These are phyloP conservation scores for Paramecium caudatum DNA, from an alignment of 73 alveolate species.

Conservation along the genomic window DNA sequence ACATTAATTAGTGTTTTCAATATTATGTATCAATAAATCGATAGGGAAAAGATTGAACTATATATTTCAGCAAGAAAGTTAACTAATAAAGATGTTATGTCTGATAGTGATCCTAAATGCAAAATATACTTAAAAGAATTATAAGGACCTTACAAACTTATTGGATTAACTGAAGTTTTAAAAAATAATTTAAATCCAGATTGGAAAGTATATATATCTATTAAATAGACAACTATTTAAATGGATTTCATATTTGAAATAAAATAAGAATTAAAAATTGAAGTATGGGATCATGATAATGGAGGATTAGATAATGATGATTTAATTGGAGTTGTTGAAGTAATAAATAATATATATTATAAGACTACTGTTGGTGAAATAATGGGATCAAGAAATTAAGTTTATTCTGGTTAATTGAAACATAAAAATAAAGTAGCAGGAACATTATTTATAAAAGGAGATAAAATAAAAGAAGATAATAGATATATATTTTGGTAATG, in stretches of 20 bases:
- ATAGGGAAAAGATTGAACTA: conserved; percentile 81
- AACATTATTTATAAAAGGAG: conserved; percentile 79
- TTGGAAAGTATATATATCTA: conserved; percentile 52
- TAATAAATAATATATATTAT: not conserved
- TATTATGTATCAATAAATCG: conserved; percentile 24
- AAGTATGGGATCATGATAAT: conserved; percentile 82
- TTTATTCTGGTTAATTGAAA: conserved; percentile 75
- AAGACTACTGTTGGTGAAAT: conserved; percentile 86
- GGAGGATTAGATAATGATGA: conserved; percentile 76
- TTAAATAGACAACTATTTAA: conserved; percentile 64
- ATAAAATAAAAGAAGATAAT: conserved; percentile 73
- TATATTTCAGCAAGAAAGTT: conserved; percentile 80
- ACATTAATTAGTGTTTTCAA: conserved; percentile 20
- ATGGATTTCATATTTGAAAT: conserved; percentile 90
- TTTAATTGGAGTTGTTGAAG: conserved; percentile 79
- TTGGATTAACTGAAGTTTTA: conserved; percentile 82
- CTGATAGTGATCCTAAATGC: conserved; percentile 86
- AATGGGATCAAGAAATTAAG: conserved; percentile 81
- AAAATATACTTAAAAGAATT: conserved; percentile 23
- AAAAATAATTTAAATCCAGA: conserved; percentile 87
- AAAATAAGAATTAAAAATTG: conserved; percentile 81
- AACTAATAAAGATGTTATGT: conserved; percentile 78
- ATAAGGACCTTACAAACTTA: conserved; percentile 11
- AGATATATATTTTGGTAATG: conserved; percentile 73
- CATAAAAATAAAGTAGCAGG: conserved; percentile 77